These are phyloP conservation scores for Neonectria coccinea DNA, from an alignment of 2,329 filamentous ascomycete species.

Conservation along the genomic window DNA sequence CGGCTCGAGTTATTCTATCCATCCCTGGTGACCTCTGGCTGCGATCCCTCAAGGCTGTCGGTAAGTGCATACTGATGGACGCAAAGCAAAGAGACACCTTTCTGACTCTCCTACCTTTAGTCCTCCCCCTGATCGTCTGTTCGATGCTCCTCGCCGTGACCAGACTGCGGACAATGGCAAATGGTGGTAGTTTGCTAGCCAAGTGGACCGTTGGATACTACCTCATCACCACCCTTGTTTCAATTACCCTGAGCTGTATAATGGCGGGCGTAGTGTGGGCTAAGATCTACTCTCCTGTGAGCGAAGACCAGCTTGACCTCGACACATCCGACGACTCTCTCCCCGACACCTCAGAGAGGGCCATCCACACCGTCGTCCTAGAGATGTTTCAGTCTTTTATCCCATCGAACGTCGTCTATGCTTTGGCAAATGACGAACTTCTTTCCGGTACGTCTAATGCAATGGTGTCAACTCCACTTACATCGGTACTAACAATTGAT, in stretches of 20 bases:
- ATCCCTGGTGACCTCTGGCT: conserved; percentile 65
- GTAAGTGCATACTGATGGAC: conserved; percentile 46
- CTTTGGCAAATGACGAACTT: conserved; percentile 59
- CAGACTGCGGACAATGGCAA: conserved; percentile 59
- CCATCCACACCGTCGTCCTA: conserved; percentile 58
- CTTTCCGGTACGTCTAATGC: conserved; percentile 46
- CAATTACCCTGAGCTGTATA: conserved; percentile 60
- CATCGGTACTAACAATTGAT: neutral
- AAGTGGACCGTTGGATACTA: conserved; percentile 63
- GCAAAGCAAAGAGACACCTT: neutral
- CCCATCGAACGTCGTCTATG: conserved; percentile 60
- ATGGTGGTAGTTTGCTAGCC: conserved; percentile 58
- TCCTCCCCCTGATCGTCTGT: conserved; percentile 63
- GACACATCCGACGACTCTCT: conserved; percentile 30
- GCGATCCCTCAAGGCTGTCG: conserved; percentile 60
- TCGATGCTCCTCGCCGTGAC: conserved; percentile 65
- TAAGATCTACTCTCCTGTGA: conserved; percentile 56
- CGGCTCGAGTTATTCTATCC: conserved; percentile 55
- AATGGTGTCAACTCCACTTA: neutral
- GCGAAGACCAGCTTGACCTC: conserved; percentile 46
- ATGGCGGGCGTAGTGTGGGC: conserved; percentile 61
- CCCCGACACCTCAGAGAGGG: conserved; percentile 47
- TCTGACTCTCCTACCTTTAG: conserved; percentile 44
- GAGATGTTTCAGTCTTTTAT: conserved; percentile 63
- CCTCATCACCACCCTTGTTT: conserved; percentile 60